Base-by-base conservation (phyloP, 768 basidiomycete genomes). In the Tricholoma matsutake region DNA sequence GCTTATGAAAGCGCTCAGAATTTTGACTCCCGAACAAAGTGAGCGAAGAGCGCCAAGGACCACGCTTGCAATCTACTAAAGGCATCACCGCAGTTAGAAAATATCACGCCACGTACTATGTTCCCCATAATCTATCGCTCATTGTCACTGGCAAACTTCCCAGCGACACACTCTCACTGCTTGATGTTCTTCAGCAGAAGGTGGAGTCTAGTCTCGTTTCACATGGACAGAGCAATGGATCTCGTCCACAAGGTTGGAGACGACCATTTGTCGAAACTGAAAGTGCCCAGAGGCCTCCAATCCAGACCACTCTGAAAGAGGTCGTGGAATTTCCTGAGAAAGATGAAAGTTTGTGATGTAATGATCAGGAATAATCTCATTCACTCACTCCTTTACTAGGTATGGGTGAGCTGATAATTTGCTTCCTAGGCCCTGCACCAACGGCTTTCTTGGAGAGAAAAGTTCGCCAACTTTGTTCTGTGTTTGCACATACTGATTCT, bases 301-400 rank as follows among this genome's bases (percentile, higher is more conserved):
- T 91, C 18, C 29, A 70, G 25, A 69, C 79, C 35, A 83, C 86
- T 3, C 72, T 79, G 45, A 86, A 81, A 61, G 83, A 90, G 62
- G 77, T 80, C 0, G 86, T 98, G 16, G 92, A 96, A 68, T 99
- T 99, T 69, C 96, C 97, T 10, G 97, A 98, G 76, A 87, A 93
- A 72, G 96, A 98, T 67, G 96, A 98, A 78, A 91, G 90, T 79
- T 61, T 25, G 81, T 68, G 37, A 57, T 14, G 43, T 34, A 37
- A 45, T 28, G 31, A 58, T 22, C 49, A n/a, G 20, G 7, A 55
- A 54, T n/a, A 6, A 25, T 56, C 20, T 8, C 53, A 45, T 41
- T 54, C 35, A 62, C 55, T 58, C 32, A 57, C 56, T 28, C 14
- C 9, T 11, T 22, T 53, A 51, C 7, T 56, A 83, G 82, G 77